Evolutionary conservation across 2,329 filamentous ascomycete species (phyloP), one percentile per base, ranked within the genome.

Genomic region (Trichophyton mentagrophytes): DNA sequence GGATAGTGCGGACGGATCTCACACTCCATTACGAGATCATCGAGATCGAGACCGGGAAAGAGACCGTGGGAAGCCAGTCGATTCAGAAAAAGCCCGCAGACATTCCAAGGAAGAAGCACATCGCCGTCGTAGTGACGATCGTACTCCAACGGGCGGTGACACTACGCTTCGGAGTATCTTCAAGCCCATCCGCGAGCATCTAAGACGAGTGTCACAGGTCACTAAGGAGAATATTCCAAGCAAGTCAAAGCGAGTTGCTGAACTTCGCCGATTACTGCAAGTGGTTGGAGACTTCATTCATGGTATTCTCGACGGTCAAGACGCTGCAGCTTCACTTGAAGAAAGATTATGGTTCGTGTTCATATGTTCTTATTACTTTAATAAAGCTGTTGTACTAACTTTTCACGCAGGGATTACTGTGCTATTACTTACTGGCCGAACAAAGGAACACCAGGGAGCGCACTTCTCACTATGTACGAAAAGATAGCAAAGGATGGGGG

Each of bases 251-350:
- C 72, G 77, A 46, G 77, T 77, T 9, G 69, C 68, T 40, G 72
- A 77, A 59, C 68, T 79, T 53, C 70, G 77, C 42, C 69, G 67
- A 38, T 71, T 77, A 25, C 71, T 79, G 51, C 71, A 72, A 57
- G 72, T 72, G 55, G 76, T 79, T 63, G 77, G 77, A 36, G 73
- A 74, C 38, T 78, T 78, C 61, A 78, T 79, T 61, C 69, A 68
- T 44, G 68, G 67, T 60, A 74, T 74, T 17, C 60, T 78, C 49
- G 65, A 70, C 58, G 70, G 74, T 33, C 70, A 75, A 60, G 65
- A 72, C 59, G 68, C 72, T n/a, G 68, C 70, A 62, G 69, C 71
- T 42, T 72, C 73, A 15, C 69, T 78, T 30, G 75, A 77, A 66
- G 70, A 69, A 60, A 73, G 75, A 59, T 68, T 78, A 59, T 78